Conservation (phyloP, 441 rosid genomes). For the Erodium moschatum region DNA sequence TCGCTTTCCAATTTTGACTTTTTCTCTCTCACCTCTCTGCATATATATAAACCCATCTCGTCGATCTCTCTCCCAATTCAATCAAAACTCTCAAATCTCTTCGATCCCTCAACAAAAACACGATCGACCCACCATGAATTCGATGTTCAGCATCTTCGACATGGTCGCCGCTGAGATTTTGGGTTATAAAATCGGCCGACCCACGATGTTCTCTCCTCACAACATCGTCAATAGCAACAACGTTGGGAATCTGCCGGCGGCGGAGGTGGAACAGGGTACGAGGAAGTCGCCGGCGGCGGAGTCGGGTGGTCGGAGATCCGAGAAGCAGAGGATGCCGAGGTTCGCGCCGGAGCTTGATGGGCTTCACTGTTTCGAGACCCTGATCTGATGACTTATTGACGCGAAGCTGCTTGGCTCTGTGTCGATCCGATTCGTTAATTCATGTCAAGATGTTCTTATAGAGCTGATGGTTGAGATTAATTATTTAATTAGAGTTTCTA, state of each 20-base stretch:
- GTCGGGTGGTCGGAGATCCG: not conserved
- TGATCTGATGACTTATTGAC: not conserved
- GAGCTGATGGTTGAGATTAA: no score
- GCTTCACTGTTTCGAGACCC: slow-evolving; percentile 45
- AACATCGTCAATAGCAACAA: not conserved
- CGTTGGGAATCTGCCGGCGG: not conserved
- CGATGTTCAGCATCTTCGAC: slow-evolving; percentile 49
- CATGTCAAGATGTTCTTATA: no score
- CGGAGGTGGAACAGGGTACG: not conserved
- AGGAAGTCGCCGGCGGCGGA: not conserved
- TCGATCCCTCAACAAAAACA: no score
- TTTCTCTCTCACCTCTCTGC: no score
- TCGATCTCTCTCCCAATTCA: not conserved
- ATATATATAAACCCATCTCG: not conserved
- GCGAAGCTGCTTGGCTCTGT: no score
- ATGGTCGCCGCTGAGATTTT: slow-evolving; percentile 34
- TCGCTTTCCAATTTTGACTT: not conserved
- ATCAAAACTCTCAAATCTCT: not conserved
- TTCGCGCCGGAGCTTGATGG: slow-evolving; percentile 50
- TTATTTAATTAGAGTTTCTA: no score
- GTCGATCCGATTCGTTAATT: no score
- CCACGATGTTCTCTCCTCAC: slow-evolving; percentile 12
- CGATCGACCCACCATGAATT: slow-evolving; percentile 32
- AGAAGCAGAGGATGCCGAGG: slow-evolving; percentile 21
- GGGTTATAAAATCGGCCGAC: slow-evolving; percentile 21